These are phyloP conservation scores for Globisporangium nagaii DNA, from an alignment of 352 stramenopile genomes.

Conservation along the genomic window DNA sequence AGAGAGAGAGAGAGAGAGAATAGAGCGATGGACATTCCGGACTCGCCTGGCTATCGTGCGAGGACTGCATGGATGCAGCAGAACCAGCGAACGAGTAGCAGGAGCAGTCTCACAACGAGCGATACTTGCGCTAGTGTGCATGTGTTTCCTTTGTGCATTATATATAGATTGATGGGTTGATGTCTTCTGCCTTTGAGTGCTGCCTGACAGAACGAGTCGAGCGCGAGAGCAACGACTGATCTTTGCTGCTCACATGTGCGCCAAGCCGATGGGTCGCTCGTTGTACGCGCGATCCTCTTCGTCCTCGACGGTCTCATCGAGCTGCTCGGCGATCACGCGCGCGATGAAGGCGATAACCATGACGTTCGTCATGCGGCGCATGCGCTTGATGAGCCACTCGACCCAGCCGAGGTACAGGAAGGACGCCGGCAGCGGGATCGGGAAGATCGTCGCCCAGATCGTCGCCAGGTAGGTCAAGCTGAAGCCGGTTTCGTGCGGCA, in stretches of 20 bases:
- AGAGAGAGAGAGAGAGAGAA: too few species aligned
- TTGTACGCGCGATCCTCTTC: slow-evolving; percentile 46
- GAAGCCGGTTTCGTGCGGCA: slow-evolving; percentile 25
- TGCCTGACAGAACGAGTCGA: too few species aligned
- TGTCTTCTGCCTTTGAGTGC: too few species aligned
- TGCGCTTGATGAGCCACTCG: slow-evolving; percentile 51
- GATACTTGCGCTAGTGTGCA: too few species aligned
- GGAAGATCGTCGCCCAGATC: slow-evolving; percentile 48
- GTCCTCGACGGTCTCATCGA: slow-evolving; percentile 67
- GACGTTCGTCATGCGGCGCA: slow-evolving; percentile 58
- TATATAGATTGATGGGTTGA: too few species aligned
- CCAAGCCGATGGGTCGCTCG: slow-evolving; percentile 32
- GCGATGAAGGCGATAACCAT: slow-evolving; percentile 61
- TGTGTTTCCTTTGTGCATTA: too few species aligned
- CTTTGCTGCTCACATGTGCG: slow-evolving; percentile 8
- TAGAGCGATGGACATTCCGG: too few species aligned
- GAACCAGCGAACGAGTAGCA: too few species aligned
- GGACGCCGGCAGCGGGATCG: slow-evolving; percentile 23
- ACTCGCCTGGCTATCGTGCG: too few species aligned
- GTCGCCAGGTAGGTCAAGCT: slow-evolving; percentile 48
- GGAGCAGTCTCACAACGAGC: too few species aligned
- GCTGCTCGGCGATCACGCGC: slow-evolving; percentile 59
- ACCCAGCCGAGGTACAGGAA: slow-evolving; percentile 38
- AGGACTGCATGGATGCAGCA: too few species aligned
- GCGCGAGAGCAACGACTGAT: background rate